Percentiles rank a stretch among this genome's conserved stretches.
These are phyloP conservation scores for Kodamaea plutei DNA, from an alignment of 1,139 yeast species.

Conservation along the genomic window DNA sequence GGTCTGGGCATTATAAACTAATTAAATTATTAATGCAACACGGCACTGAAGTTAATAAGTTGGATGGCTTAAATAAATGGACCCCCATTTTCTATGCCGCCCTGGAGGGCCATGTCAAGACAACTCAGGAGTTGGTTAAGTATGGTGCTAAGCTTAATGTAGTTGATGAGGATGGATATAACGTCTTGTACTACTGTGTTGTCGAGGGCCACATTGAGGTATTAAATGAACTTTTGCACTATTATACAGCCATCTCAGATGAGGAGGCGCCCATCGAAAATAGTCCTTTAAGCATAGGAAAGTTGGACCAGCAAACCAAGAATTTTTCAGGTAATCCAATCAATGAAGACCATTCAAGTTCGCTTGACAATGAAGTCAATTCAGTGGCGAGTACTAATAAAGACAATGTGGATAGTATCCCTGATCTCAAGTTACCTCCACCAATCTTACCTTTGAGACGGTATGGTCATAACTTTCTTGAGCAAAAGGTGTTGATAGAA, in stretches of 20 bases:
- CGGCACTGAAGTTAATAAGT: conserved; percentile 75
- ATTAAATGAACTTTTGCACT: conserved; percentile 56
- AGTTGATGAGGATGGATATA: conserved; percentile 78
- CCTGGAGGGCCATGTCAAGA: conserved; percentile 71
- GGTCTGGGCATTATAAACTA: conserved; percentile 72
- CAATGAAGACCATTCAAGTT: too few relatives aligned
- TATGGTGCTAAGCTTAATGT: conserved; percentile 69
- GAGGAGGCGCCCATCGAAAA: not conserved
- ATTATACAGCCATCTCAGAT: conserved; percentile 12
- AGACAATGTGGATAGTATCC: conserved; percentile 65
- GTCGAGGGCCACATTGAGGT: conserved; percentile 90
- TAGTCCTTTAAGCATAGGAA: conserved; percentile 1
- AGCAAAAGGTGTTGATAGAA: conserved; percentile 80
- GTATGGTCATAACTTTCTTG: conserved; percentile 93
- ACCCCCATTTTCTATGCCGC: conserved; percentile 91
- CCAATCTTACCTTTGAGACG: conserved; percentile 90
- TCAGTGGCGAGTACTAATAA: conserved; percentile 37
- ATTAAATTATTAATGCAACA: conserved; percentile 63
- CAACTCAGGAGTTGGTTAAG: conserved; percentile 67
- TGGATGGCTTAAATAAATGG: conserved; percentile 89
- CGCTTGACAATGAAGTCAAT: conserved; percentile 34
- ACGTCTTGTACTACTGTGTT: conserved; percentile 84
- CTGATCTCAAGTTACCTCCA: conserved; percentile 89
- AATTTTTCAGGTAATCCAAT: not conserved
- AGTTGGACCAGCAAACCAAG: conserved; percentile 1